Base-by-base conservation (phyloP, 2,329 filamentous ascomycete genomes). In the Talaromyces sp. region DNA sequence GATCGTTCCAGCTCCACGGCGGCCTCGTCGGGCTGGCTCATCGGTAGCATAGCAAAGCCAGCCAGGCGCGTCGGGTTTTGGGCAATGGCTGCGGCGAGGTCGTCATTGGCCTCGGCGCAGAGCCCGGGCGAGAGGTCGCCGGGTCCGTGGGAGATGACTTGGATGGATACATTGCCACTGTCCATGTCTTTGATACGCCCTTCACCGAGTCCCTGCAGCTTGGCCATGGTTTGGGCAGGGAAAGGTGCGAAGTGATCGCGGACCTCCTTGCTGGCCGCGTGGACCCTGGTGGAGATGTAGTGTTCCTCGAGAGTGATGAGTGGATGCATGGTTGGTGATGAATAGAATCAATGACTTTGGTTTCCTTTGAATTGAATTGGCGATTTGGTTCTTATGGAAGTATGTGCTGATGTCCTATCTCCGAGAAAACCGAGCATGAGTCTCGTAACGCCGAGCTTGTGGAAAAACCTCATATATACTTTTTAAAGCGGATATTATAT, bases 31-130 rank as follows among this genome's bases (percentile, higher is more conserved):
- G 78, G 76, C 4, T 78, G 66, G 1, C 61, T 60, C 70, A 79
- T 76, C 0, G 78, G 77, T 0, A 82, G 69, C 47, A 76, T 68
- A 2, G 79, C 79, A 62, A 82, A 76, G 14, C 73, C 79, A 2
- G 74, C 74, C 27, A 81, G 73, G 40, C 77, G 77, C 16, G 69
- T 72, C 1, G 73, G 72, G 53, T 75, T 60, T 36, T 65, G 56
- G 14, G 64, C 56, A n/a, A 77, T 68, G 2, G 70, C 70, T 1
- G 63, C 28, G 2, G 68, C 62, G 16, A 78, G 68, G 23, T 73
- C 68, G 52, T 76, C 67, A 62, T 79, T 78, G 34, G 52, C 61
- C 6, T 47, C 23, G 53, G 50, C 31, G 54, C 66, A 68, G 51
- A 64, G 12, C 1, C 59, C 2, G 4, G 63, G 47, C 8, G 61